A percentile compares a stretch with the other conserved stretches of the same genome.
These are phyloP conservation scores for Didymella exigua DNA, from an alignment of 2,329 filamentous ascomycete species.

Conservation along the genomic window DNA sequence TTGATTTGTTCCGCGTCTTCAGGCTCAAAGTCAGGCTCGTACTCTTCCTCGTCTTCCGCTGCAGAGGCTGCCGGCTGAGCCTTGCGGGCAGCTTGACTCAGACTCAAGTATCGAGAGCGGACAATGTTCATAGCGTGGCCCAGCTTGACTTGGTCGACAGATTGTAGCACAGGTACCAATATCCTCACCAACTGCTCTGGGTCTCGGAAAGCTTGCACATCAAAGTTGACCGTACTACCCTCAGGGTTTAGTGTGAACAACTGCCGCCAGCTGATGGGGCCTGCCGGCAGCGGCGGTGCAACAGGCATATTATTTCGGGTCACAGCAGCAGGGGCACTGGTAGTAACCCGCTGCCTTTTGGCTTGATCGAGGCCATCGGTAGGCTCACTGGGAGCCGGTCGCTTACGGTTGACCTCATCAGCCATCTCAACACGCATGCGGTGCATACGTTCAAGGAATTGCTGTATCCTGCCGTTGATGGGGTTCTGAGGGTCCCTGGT, in stretches of 20 bases:
- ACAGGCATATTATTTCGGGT: constrained; percentile 47
- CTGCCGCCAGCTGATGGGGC: constrained; percentile 78
- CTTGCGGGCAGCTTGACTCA: constrained; percentile 39
- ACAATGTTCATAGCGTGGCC: constrained; percentile 71
- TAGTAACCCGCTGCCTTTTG: constrained; percentile 79
- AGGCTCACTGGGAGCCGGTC: constrained; percentile 72
- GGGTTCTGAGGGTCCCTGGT: constrained; percentile 79
- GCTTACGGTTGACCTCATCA: constrained; percentile 79
- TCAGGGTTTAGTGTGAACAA: constrained; percentile 86
- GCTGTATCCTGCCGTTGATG: constrained; percentile 77
- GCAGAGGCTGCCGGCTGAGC: constrained; percentile 37
- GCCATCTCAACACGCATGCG: constrained; percentile 78
- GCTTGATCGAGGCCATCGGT: constrained; percentile 72
- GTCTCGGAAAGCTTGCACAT: constrained; percentile 77
- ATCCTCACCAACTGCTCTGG: constrained; percentile 78
- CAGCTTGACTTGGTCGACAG: constrained; percentile 71
- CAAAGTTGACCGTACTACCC: constrained; percentile 74
- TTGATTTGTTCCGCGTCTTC: constrained; percentile 79
- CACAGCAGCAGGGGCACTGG: constrained; percentile 51
- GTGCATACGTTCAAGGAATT: constrained; percentile 82
- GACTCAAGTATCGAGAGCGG: constrained; percentile 49
- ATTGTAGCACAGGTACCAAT: constrained; percentile 75
- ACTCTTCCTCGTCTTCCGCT: constrained; percentile 78
- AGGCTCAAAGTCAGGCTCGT: constrained; percentile 84
- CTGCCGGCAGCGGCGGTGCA: constrained; percentile 74